Evolutionary conservation across 148 eudicot species (phyloP).

Genomic region (Nepenthes mirabilis): DNA sequence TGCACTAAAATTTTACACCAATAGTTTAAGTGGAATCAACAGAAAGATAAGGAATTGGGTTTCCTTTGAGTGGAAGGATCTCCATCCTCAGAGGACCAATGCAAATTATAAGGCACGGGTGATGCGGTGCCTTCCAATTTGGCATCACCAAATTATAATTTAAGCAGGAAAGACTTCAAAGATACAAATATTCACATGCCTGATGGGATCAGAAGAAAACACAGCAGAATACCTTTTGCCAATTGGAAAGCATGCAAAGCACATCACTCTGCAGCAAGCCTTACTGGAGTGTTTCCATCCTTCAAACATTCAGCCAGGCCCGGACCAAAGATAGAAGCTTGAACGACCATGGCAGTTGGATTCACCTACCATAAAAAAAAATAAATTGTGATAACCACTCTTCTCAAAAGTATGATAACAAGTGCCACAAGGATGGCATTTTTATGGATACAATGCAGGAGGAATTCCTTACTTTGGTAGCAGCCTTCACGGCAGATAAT

Average conservation of each 20-base stretch:
- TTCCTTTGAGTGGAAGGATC: no score
- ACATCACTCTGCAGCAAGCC: slow-evolving; percentile 93
- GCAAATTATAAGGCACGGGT: no score
- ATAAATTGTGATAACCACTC: background rate
- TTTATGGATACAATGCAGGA: background rate
- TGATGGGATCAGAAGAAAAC: background rate
- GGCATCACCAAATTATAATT: no score
- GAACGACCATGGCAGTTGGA: slow-evolving; percentile 39
- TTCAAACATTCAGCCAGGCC: slow-evolving; percentile 80
- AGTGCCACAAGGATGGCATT: background rate
- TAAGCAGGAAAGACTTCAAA: no score
- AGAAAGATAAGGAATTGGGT: no score
- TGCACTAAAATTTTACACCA: no score
- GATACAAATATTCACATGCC: no score
- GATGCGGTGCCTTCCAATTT: no score
- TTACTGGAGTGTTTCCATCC: slow-evolving; percentile 83
- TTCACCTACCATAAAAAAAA: slow-evolving; percentile 41
- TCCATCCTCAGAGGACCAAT: no score
- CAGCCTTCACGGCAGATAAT: slow-evolving; percentile 62
- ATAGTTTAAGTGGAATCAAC: no score
- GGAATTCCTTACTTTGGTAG: slow-evolving; percentile 51
- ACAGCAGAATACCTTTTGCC: slow-evolving; percentile 43
- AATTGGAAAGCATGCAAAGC: slow-evolving; percentile 79
- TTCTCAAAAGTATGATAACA: background rate
- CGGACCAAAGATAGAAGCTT: slow-evolving; percentile 58